A percentile compares a stretch with the other conserved stretches of the same genome.
phyloP scores from a whole-genome alignment of 2,329 filamentous ascomycete genomes.

The Acrodontium crateriforme region DNA sequence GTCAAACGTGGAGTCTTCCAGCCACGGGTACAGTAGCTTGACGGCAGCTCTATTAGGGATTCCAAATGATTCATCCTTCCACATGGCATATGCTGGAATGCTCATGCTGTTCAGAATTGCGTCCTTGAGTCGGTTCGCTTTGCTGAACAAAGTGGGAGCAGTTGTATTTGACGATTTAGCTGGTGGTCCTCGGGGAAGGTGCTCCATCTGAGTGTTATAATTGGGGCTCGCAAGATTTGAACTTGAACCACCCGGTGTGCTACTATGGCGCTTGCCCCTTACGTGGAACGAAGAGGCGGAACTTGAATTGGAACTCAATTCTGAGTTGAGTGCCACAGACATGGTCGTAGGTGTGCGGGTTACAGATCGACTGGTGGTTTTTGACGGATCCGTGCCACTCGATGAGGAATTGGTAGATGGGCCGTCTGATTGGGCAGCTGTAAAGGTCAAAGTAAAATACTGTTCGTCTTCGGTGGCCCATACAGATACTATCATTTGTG shows the following conservation, averaged over 20 bases:
- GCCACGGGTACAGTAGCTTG: conserved; percentile 23
- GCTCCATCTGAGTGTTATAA: conserved; percentile 41
- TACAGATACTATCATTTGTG: conserved; percentile 64
- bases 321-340: conserved; percentile 25
- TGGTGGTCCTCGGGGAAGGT: conserved; percentile 55
- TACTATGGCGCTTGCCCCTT: conserved; percentile 2
- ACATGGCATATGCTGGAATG: conserved; percentile 65
- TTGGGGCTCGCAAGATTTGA: conserved; percentile 38
- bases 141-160: conserved; percentile 54
- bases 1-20: conserved; percentile 22
- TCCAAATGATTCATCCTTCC: conserved; percentile 62
- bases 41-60: conserved; percentile 56
- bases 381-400: conserved; percentile 7
- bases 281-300: too few species aligned
- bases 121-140: conserved; percentile 62
- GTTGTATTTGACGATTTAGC: conserved; percentile 39
- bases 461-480: conserved; percentile 56
- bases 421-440: conserved; percentile 32
- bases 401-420: conserved; percentile 11
- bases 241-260: conserved; percentile 4
- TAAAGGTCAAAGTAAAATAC: conserved; percentile 66
- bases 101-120: conserved; percentile 61
- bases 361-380: conserved; percentile 27
- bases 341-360: conserved; percentile 27
- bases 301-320: conserved; percentile 22